These are phyloP conservation scores for Byssochlamys sp. DNA, from an alignment of 2,329 filamentous ascomycete species.

Conservation along the genomic window DNA sequence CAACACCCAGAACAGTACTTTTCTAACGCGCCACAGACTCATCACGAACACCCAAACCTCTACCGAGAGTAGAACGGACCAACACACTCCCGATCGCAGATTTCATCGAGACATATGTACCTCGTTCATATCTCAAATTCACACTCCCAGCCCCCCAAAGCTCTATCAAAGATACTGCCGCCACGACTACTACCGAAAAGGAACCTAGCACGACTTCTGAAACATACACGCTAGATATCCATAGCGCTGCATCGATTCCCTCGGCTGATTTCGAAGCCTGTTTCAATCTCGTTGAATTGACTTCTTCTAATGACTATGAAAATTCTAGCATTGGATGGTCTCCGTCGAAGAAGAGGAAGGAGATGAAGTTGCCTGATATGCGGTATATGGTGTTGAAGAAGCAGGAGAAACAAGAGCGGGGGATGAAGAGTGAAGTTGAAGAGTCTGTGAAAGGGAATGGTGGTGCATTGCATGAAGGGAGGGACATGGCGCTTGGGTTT, in stretches of 20 bases:
- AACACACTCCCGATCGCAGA: conserved; percentile 30
- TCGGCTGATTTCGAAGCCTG: conserved; percentile 39
- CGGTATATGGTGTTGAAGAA: conserved; percentile 44
- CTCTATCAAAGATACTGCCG: conserved; percentile 5
- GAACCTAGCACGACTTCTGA: background rate
- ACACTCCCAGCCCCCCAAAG: conserved; percentile 3
- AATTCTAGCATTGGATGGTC: conserved; percentile 48
- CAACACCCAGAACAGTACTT: background rate
- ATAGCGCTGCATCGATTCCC: conserved; percentile 29
- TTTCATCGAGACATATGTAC: conserved; percentile 30
- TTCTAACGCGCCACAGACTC: conserved; percentile 9
- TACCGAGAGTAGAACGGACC: conserved; percentile 32
- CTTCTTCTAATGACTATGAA: conserved; percentile 45
- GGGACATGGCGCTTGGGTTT: conserved; percentile 29
- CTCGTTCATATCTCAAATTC: conserved; percentile 7
- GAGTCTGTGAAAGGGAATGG: background rate
- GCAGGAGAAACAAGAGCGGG: too few species aligned
- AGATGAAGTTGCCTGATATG: conserved; percentile 53
- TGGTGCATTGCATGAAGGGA: background rate
- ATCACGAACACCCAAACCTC: conserved; percentile 4
- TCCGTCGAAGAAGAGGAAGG: conserved; percentile 41
- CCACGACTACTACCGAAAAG: background rate
- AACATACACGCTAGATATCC: conserved; percentile 18
- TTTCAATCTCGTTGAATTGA: conserved; percentile 44
- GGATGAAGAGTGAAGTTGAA: background rate